These are phyloP conservation scores for Bretschneidera sinensis DNA, from an alignment of 345 rosid genomes.

Conservation along the genomic window DNA sequence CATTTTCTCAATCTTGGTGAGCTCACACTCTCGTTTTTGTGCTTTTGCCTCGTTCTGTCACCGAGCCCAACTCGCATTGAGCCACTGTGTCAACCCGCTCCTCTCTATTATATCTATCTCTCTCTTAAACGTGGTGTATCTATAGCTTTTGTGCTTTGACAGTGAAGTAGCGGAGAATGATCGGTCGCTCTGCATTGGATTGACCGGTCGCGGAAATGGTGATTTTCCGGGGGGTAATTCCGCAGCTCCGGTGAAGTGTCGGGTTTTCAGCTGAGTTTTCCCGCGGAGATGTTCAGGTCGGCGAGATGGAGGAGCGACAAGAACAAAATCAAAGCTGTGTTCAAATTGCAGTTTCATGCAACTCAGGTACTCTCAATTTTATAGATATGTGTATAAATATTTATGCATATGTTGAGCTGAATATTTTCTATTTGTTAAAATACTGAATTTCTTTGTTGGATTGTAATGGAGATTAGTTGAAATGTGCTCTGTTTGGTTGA, in stretches of 20 bases:
- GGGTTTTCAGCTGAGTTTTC: slow-evolving; percentile 15
- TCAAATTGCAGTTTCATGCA: slow-evolving; percentile 81
- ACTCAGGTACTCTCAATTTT: slow-evolving; percentile 54
- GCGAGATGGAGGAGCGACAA: slow-evolving; percentile 77
- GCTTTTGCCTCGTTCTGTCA: slow-evolving; percentile 11
- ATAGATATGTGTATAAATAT: not conserved
- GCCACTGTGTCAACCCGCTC: slow-evolving; percentile 14
- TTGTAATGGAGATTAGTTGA: not conserved
- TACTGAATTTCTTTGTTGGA: not conserved
- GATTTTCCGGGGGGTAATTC: slow-evolving; percentile 12
- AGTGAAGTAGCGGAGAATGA: not conserved
- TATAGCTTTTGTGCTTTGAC: not conserved
- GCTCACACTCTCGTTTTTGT: slow-evolving; percentile 8
- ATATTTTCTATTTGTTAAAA: no score
- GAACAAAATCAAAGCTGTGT: slow-evolving; percentile 70
- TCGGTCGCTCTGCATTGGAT: slow-evolving; percentile 25
- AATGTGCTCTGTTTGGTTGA: slow-evolving; percentile 18
- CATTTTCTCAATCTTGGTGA: slow-evolving; percentile 14
- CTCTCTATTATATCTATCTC: slow-evolving; percentile 7
- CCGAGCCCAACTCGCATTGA: slow-evolving; percentile 22
- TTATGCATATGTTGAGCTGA: not conserved
- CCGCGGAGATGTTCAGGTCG: slow-evolving; percentile 65
- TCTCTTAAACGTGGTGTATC: no score
- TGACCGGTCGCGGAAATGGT: slow-evolving; percentile 25
- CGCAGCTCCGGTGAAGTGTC: slow-evolving; percentile 32